These are phyloP conservation scores for Boletus insuetus DNA, from an alignment of 768 basidiomycete species.

Conservation along the genomic window DNA sequence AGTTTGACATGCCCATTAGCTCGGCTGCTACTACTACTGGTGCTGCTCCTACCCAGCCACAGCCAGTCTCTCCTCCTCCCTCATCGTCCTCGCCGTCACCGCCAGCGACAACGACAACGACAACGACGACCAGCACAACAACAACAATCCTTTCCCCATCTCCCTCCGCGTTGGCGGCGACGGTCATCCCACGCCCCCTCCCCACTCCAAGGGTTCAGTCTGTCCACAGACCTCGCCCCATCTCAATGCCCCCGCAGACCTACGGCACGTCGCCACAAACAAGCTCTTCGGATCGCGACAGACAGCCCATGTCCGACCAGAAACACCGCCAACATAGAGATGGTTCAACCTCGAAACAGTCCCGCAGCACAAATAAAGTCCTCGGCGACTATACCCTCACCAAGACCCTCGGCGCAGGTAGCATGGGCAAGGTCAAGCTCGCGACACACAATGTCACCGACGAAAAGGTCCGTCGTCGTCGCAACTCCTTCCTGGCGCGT, in stretches of 20 bases:
- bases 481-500: background rate
- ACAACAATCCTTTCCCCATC: slow-evolving; percentile 3
- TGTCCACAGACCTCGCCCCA: slow-evolving; percentile 51
- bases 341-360: slow-evolving; percentile 34
- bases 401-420: slow-evolving; percentile 96
- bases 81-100: slow-evolving; percentile 8
- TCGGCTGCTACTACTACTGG: slow-evolving; percentile 17
- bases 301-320: slow-evolving; percentile 27
- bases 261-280: slow-evolving; percentile 34
- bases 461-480: slow-evolving; percentile 71
- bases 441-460: slow-evolving; percentile 85
- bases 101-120: slow-evolving; percentile 3
- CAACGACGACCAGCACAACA: slow-evolving; percentile 13
- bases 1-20: slow-evolving; percentile 59
- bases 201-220: slow-evolving; percentile 22
- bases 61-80: slow-evolving; percentile 14
- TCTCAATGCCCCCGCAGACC: slow-evolving; percentile 74
- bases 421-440: slow-evolving; percentile 99
- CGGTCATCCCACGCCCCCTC: slow-evolving; percentile 34
- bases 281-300: slow-evolving; percentile 33
- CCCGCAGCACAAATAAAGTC: slow-evolving; percentile 45
- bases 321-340: slow-evolving; percentile 31
- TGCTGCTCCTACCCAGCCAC: slow-evolving; percentile 25
- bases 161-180: slow-evolving; percentile 18
- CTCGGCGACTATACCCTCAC: slow-evolving; percentile 94